These are phyloP conservation scores for Gomphus bonarii DNA, from an alignment of 1,284 basidiomycete genomes.

Conservation along the genomic window DNA sequence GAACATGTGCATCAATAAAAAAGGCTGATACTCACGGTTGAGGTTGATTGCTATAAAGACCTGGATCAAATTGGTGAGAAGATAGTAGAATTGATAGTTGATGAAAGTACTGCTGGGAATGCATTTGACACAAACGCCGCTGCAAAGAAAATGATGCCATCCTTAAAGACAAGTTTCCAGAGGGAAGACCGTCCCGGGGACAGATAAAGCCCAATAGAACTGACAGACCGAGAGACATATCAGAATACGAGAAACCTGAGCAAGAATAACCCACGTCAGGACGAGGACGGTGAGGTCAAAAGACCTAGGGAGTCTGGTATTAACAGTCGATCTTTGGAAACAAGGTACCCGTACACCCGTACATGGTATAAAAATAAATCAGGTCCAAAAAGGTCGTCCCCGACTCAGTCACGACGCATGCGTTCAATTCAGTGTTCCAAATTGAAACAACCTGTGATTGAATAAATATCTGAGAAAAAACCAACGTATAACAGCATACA, in stretches of 20 bases:
- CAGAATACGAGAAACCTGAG: slow-evolving; percentile 23
- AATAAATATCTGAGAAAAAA: background rate
- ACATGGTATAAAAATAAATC: slow-evolving; percentile 60
- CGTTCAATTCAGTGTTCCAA: slow-evolving; percentile 31
- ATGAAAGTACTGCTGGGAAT: slow-evolving; percentile 46
- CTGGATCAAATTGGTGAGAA: slow-evolving; percentile 15
- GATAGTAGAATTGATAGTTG: background rate
- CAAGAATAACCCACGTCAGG: slow-evolving; percentile 35
- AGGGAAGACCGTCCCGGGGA: slow-evolving; percentile 34
- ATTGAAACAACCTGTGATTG: slow-evolving; percentile 21
- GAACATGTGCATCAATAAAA: slow-evolving; percentile 6
- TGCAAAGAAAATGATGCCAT: slow-evolving; percentile 59
- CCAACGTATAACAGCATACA: background rate
- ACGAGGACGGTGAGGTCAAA: slow-evolving; percentile 36
- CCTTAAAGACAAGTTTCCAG: slow-evolving; percentile 55
- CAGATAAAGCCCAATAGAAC: slow-evolving; percentile 16
- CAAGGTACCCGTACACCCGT: background rate
- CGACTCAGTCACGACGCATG: slow-evolving; percentile 43
- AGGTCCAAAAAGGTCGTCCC: slow-evolving; percentile 46
- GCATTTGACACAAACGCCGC: slow-evolving; percentile 55
- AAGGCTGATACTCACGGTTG: slow-evolving; percentile 36
- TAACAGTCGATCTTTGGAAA: background rate
- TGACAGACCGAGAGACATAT: slow-evolving; percentile 22
- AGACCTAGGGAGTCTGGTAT: slow-evolving; percentile 16
- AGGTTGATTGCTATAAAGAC: slow-evolving; percentile 48